Percentiles rank a stretch among this genome's conserved stretches.
These are phyloP conservation scores for Candida hungchunana DNA, from an alignment of 805 yeast genomes.

Conservation along the genomic window DNA sequence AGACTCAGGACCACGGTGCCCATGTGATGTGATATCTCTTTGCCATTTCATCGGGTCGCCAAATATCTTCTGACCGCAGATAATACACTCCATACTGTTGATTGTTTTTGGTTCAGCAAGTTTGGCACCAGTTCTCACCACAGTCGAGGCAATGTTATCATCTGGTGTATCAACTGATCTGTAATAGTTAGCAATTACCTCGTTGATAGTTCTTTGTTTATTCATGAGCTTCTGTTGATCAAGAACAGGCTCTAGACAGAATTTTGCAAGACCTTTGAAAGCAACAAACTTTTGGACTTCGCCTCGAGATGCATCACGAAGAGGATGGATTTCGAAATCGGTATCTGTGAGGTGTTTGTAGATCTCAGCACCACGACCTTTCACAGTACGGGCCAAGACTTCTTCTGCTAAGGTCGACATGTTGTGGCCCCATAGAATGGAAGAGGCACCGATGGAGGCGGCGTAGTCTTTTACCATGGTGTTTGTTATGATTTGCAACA, in stretches of 20 bases:
- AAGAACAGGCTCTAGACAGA: slow-evolving; percentile 20
- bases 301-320: slow-evolving; percentile 66
- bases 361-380: slow-evolving; percentile 77
- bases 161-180: slow-evolving; percentile 68
- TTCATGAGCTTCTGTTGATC: slow-evolving; percentile 38
- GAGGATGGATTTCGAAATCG: slow-evolving; percentile 54
- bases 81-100: slow-evolving; percentile 37
- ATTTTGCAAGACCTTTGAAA: slow-evolving; percentile 25
- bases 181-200: slow-evolving; percentile 71
- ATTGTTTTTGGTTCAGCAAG: slow-evolving; percentile 44
- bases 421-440: slow-evolving; percentile 69
- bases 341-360: slow-evolving; percentile 48
- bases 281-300: slow-evolving; percentile 59
- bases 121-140: slow-evolving; percentile 83
- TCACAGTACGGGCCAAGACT: slow-evolving; percentile 73
- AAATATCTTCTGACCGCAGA: slow-evolving; percentile 55
- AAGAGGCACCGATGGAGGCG: slow-evolving; percentile 37
- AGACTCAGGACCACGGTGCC: slow-evolving; percentile 43
- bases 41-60: slow-evolving; percentile 65
- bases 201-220: slow-evolving; percentile 77
- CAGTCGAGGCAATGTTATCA: slow-evolving; percentile 89
- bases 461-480: slow-evolving; percentile 49
- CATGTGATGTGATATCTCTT: slow-evolving; percentile 58
- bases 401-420: slow-evolving; percentile 83
- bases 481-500: slow-evolving; percentile 42